Evolutionary conservation across 768 basidiomycete genomes (phyloP).

Genomic region (Boletus subparvulus): DNA sequence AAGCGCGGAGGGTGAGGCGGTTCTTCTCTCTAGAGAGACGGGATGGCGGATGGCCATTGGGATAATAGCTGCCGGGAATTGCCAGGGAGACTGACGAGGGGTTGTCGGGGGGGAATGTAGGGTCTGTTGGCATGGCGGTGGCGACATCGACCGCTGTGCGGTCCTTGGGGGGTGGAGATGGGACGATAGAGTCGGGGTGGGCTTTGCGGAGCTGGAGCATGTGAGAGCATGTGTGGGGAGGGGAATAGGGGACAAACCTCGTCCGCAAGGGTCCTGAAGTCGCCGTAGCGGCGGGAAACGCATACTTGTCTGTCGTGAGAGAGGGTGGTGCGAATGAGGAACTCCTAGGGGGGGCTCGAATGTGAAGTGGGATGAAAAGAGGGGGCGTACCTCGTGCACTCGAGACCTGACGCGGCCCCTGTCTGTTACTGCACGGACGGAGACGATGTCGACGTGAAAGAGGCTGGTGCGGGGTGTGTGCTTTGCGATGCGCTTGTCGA

Average conservation of each 20-base stretch:
- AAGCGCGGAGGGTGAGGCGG: conserved; percentile 87
- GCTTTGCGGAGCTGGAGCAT: conserved; percentile 72
- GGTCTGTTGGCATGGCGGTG: conserved; percentile 18
- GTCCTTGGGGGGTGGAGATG: conserved; percentile 87
- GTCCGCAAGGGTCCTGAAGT: conserved; percentile 84
- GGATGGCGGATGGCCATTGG: neutral
- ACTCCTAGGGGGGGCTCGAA: conserved; percentile 61
- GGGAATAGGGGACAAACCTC: conserved; percentile 53
- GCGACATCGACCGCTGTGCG: conserved; percentile 58
- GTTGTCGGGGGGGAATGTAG: neutral
- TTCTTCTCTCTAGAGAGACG: conserved; percentile 91
- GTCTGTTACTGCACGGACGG: conserved; percentile 79
- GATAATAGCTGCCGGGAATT: conserved; percentile 51
- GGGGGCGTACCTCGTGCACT: conserved; percentile 71
- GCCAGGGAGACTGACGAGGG: conserved; percentile 44
- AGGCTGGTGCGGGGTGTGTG: conserved; percentile 46
- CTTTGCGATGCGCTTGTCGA: conserved; percentile 59
- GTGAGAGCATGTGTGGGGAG: conserved; percentile 10
- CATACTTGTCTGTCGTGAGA: conserved; percentile 71
- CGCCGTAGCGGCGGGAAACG: conserved; percentile 92
- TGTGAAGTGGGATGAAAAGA: neutral
- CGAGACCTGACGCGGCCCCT: conserved; percentile 84
- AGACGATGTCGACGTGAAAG: conserved; percentile 91
- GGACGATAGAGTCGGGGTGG: conserved; percentile 80
- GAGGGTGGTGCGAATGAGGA: conserved; percentile 86